Conservation (phyloP, 2,329 filamentous ascomycete species). For the Cercospora zeina region DNA sequence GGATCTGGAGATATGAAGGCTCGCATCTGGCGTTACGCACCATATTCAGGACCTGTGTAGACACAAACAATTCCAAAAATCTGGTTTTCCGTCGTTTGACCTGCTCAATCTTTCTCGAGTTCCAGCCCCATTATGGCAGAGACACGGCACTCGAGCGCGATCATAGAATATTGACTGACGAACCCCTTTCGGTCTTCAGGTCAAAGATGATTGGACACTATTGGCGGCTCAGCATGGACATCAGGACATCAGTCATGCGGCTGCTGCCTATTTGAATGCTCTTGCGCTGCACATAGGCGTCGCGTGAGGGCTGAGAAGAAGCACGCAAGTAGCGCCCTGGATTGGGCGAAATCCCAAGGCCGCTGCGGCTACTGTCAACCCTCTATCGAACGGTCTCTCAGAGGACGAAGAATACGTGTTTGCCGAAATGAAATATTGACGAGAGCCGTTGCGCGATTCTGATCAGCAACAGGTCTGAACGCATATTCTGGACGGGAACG, state of each 20-base stretch:
- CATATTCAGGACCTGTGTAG: conserved; percentile 23
- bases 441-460: neutral
- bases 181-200: neutral
- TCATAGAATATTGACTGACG: neutral
- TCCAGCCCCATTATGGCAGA: too few species aligned
- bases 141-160: neutral
- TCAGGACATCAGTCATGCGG: neutral
- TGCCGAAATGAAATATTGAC: neutral
- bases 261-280: neutral
- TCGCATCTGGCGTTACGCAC: conserved; percentile 83
- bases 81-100: neutral
- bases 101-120: neutral
- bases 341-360: neutral
- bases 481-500: neutral
- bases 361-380: neutral
- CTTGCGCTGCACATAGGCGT: neutral
- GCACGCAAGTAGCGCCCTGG: neutral
- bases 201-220: neutral
- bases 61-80: neutral
- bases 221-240: neutral
- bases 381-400: neutral
- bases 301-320: neutral
- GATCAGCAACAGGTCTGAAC: neutral
- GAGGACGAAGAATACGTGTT: neutral
- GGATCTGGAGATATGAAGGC: conserved; percentile 97